Evolutionary conservation across 1,284 basidiomycete genomes (phyloP).

Genomic region (Stereum hirsutum): DNA sequence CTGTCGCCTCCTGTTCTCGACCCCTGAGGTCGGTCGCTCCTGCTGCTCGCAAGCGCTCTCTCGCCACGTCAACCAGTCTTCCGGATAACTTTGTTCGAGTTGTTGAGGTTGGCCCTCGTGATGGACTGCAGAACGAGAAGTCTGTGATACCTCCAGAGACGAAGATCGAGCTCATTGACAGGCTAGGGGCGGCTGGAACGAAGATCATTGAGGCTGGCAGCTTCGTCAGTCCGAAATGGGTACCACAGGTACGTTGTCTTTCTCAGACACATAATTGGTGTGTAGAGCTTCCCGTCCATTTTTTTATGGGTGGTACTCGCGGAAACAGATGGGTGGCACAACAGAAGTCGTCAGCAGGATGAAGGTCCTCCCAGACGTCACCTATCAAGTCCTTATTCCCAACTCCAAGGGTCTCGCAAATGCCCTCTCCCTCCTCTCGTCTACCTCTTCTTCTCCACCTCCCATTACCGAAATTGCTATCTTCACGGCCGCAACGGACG

Average conservation of each 20-base stretch:
- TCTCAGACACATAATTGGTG: too few species aligned
- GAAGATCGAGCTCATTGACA: slow-evolving; percentile 78
- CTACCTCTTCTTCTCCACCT: slow-evolving; percentile 26
- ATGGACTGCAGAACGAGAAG: slow-evolving; percentile 92
- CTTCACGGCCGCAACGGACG: slow-evolving; percentile 86
- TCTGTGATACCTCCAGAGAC: slow-evolving; percentile 61
- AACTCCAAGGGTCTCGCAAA: slow-evolving; percentile 73
- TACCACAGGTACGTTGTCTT: slow-evolving; percentile 67
- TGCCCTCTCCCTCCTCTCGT: slow-evolving; percentile 44
- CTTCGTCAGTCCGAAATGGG: slow-evolving; percentile 91
- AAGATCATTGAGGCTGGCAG: slow-evolving; percentile 81
- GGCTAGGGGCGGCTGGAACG: slow-evolving; percentile 65
- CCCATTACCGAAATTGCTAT: slow-evolving; percentile 82
- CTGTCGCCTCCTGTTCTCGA: too few species aligned
- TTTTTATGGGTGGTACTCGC: too few species aligned
- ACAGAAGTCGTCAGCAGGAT: slow-evolving; percentile 59
- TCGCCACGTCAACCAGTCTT: too few species aligned
- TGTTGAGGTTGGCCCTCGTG: slow-evolving; percentile 89
- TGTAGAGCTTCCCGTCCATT: background rate
- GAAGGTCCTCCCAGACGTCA: slow-evolving; percentile 41
- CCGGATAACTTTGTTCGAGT: slow-evolving; percentile 43
- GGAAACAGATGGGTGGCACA: slow-evolving; percentile 78
- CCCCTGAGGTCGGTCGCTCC: too few species aligned
- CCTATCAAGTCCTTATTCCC: slow-evolving; percentile 83
- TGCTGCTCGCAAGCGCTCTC: too few species aligned